Base-by-base conservation (phyloP, 2,329 filamentous ascomycete species). In the Exophiala lecanii-corni region DNA sequence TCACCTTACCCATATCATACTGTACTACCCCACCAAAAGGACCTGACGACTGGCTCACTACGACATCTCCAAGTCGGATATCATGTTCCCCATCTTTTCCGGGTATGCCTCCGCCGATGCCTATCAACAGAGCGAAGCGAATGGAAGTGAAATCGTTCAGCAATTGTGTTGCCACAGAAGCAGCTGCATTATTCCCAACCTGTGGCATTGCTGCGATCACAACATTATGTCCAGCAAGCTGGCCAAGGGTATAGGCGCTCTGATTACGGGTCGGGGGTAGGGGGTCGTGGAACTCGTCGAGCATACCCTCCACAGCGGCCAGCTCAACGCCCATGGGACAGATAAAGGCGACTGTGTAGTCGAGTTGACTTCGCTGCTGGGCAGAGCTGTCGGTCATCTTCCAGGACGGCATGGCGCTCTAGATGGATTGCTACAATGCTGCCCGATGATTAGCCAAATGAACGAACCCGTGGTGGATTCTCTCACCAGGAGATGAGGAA, bases 261-360 rank as follows among this genome's bases (percentile, higher is more conserved):
- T 36, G 7, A 21, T 41, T 38, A 31, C n/a, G 10, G 1, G 31
- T 10, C 2, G 50, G 31, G 2, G 55, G 43, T n/a, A 54, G 39
- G 7, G 45, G 36, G 1, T 34, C 18, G 23, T 55, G 47, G 9
- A 19, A 20, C 18, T 53, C 47, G 28, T 60, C 56, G 23, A 60
- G 57, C 10, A 56, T 34, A 3, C 44, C 43, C 15, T 52, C 51
- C 2, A 58, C 55, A 2, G 59, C 58, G 31, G 55, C 37, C 3
- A 60, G 49, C 36, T 63, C 58, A 5, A 48, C 36, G 2, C 40
- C 41, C 17, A 60, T 42, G 18, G 59, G 56, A 32, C 56, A 61
- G 1, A 62, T 49, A 23, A 57, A 55, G 1, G 53, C 60, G 9
- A 62, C 53, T 36, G 46, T 53, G 32, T 62, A 62, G n/a, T n/a